These are phyloP conservation scores for Lentinus tigrinus DNA, from an alignment of 768 basidiomycete species.

Conservation along the genomic window DNA sequence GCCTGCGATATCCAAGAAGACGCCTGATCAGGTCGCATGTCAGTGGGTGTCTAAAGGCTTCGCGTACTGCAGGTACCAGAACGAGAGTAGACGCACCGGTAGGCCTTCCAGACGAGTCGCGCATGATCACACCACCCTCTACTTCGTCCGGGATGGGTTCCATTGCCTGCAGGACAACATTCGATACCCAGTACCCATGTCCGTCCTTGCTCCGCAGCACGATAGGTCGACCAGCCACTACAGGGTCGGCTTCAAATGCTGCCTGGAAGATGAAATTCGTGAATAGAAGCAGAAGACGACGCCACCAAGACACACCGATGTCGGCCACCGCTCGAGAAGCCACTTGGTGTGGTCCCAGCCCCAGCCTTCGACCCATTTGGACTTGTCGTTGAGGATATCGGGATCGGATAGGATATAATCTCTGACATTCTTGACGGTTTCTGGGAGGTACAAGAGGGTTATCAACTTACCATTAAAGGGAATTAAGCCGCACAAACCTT, in stretches of 20 bases:
- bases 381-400: slow-evolving; percentile 52
- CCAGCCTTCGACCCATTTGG: slow-evolving; percentile 70
- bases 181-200: slow-evolving; percentile 87
- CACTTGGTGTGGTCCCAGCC: slow-evolving; percentile 93
- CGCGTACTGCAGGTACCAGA: not conserved
- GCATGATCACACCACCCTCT: slow-evolving; percentile 79
- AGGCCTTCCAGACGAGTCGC: slow-evolving; percentile 63
- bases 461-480: no score
- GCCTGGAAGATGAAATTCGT: slow-evolving; percentile 38
- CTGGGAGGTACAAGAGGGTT: slow-evolving; percentile 32
- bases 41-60: not conserved
- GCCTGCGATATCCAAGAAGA: slow-evolving; percentile 87
- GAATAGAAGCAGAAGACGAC: not conserved
- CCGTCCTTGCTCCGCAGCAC: slow-evolving; percentile 86
- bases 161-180: slow-evolving; percentile 53
- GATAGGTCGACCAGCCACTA: slow-evolving; percentile 68
- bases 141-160: slow-evolving; percentile 64
- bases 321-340: slow-evolving; percentile 63
- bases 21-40: slow-evolving; percentile 40
- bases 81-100: slow-evolving; percentile 50
- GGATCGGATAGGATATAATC: slow-evolving; percentile 58
- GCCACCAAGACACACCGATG: slow-evolving; percentile 47
- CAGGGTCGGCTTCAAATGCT: slow-evolving; percentile 68
- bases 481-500: slow-evolving; percentile 46
- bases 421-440: slow-evolving; percentile 61